These are phyloP conservation scores for Blastobotrys ciferrii DNA, from an alignment of 1,139 yeast genomes.

Conservation along the genomic window DNA sequence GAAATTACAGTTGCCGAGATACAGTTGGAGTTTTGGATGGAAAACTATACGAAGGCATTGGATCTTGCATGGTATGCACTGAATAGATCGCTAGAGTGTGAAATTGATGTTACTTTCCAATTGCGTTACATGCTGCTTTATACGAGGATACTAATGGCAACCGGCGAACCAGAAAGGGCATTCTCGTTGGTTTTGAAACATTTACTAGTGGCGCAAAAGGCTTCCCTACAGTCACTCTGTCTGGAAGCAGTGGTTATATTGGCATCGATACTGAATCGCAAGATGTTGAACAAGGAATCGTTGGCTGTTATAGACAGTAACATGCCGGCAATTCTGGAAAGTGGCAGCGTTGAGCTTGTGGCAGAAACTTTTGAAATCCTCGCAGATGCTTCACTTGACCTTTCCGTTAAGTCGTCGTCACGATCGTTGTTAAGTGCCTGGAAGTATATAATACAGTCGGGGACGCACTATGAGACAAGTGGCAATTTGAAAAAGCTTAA, in stretches of 20 bases:
- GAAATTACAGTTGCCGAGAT: conserved; percentile 22
- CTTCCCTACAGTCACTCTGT: conserved; percentile 24
- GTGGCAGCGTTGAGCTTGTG: conserved; percentile 21
- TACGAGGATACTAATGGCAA: conserved; percentile 23
- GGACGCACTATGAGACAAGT: conserved; percentile 13
- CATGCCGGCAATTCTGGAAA: conserved; percentile 32
- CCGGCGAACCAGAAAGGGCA: conserved; percentile 26
- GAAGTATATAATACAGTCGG: conserved; percentile 16
- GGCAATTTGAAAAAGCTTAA: conserved; percentile 13
- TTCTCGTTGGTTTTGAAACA: conserved; percentile 25
- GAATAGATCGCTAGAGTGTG: conserved; percentile 16
- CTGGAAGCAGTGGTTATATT: conserved; percentile 29
- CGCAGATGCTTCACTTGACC: conserved; percentile 24
- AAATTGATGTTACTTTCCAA: conserved; percentile 27
- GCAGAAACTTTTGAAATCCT: conserved; percentile 27
- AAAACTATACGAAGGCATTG: conserved; percentile 21
- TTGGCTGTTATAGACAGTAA: conserved; percentile 26
- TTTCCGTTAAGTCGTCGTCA: conserved; percentile 6
- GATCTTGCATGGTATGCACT: conserved; percentile 17
- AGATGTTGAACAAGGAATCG: conserved; percentile 26
- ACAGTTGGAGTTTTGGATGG: conserved; percentile 22
- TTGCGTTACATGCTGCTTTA: conserved; percentile 27
- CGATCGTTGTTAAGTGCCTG: conserved; percentile 12
- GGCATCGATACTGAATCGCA: conserved; percentile 24
- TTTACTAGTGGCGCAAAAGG: conserved; percentile 26